Evolutionary conservation across 176 grass and related monocot genomes (phyloP).

Genomic region (Carex littledalei): DNA sequence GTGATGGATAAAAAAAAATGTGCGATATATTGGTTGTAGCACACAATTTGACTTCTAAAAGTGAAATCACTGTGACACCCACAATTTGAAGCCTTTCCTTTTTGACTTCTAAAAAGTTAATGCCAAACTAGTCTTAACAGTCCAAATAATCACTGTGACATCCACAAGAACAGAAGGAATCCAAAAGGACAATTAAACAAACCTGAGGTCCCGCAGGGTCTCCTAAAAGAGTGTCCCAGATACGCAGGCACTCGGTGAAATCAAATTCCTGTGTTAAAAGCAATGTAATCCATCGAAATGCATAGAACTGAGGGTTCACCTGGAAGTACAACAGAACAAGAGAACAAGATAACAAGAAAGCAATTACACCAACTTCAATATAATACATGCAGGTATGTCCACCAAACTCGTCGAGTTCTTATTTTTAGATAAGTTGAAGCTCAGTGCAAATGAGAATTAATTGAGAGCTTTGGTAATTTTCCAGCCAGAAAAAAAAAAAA

Average conservation of each 20-base stretch:
- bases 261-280: conserved; percentile 91
- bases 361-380: background rate
- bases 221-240: conserved; percentile 80
- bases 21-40: background rate
- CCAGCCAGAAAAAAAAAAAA: background rate
- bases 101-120: background rate
- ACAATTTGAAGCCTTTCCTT: background rate
- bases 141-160: background rate
- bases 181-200: background rate
- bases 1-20: background rate
- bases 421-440: background rate
- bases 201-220: conserved; percentile 86
- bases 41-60: background rate
- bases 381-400: background rate
- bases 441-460: background rate
- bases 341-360: conserved; percentile 5
- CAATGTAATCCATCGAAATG: conserved; percentile 98
- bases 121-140: background rate
- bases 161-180: background rate
- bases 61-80: background rate
- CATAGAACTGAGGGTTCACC: conserved; percentile 97
- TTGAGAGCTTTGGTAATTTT: background rate
- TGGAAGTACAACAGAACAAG: conserved; percentile 20
- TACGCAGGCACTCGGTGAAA: conserved; percentile 63
- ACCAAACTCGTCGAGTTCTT: background rate